These are phyloP conservation scores for Talaromyces islandicus DNA, from an alignment of 2,329 filamentous ascomycete species.

Conservation along the genomic window DNA sequence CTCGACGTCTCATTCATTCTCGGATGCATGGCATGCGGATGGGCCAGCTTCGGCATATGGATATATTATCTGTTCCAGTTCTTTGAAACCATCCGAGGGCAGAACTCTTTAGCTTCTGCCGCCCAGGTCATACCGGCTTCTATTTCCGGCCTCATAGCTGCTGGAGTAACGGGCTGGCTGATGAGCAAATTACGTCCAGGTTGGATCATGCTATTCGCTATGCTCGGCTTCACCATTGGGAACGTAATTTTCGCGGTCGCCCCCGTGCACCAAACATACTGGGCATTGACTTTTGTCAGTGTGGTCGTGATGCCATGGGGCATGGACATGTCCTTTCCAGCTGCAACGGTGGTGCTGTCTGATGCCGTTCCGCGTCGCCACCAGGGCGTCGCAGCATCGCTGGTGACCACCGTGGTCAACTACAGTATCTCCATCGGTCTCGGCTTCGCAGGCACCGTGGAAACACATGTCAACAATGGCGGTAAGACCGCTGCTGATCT, in stretches of 20 bases:
- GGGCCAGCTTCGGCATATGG: constrained; percentile 47
- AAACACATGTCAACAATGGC: constrained; percentile 41
- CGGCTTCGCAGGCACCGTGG: constrained; percentile 61
- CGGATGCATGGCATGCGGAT: constrained; percentile 8
- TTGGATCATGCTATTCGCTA: constrained; percentile 31
- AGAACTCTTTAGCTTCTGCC: constrained; percentile 22
- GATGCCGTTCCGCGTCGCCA: constrained; percentile 44
- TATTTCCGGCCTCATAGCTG: constrained; percentile 25
- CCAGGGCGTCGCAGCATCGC: constrained; percentile 49
- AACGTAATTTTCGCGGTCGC: constrained; percentile 35
- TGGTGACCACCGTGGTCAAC: constrained; percentile 62
- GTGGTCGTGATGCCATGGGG: constrained; percentile 25
- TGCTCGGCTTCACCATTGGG: constrained; percentile 28
- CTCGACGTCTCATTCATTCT: constrained; percentile 14
- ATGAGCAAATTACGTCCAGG: constrained; percentile 23
- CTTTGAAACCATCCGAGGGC: constrained; percentile 35
- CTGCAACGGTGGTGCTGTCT: constrained; percentile 56
- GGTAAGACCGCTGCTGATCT: constrained; percentile 21
- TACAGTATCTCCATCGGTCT: constrained; percentile 63
- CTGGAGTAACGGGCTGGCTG: constrained; percentile 28
- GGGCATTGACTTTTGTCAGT: constrained; percentile 31
- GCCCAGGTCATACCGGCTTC: constrained; percentile 22
- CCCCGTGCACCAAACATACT: constrained; percentile 37
- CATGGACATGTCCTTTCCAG: constrained; percentile 59
- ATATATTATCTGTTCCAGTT: constrained; percentile 49